Evolutionary conservation across 1,284 basidiomycete species (phyloP).

Genomic region (Cerioporus squamosus): DNA sequence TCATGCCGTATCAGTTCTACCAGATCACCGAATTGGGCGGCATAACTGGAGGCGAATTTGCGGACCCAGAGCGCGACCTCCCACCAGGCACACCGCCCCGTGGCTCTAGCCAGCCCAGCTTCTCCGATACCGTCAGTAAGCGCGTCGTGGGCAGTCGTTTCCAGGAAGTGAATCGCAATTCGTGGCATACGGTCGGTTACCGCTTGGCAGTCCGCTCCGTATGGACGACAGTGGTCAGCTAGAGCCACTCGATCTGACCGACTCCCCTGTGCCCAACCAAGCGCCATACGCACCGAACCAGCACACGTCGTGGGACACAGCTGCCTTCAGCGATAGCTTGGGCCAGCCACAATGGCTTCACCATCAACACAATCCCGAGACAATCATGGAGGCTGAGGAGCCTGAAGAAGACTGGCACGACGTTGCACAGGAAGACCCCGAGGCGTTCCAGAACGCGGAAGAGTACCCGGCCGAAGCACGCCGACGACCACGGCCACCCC

Average conservation of each 20-base stretch:
- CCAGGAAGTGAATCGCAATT: conserved; percentile 70
- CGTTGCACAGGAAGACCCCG: conserved; percentile 42
- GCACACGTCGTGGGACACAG: conserved; percentile 43
- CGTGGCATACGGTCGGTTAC: conserved; percentile 54
- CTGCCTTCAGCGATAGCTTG: conserved; percentile 31
- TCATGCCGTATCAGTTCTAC: conserved; percentile 80
- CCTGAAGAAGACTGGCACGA: conserved; percentile 57
- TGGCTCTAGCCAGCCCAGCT: conserved; percentile 43
- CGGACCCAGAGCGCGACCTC: conserved; percentile 38
- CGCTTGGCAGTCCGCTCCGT: conserved; percentile 64
- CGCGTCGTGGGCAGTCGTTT: conserved; percentile 71
- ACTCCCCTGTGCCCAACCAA: conserved; percentile 51
- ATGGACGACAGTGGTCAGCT: conserved; percentile 58
- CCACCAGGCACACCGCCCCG: conserved; percentile 25
- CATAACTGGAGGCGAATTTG: conserved; percentile 62
- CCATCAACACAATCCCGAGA: conserved; percentile 25
- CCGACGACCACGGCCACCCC: conserved; percentile 31
- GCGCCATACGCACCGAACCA: conserved; percentile 59
- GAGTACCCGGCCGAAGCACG: conserved; percentile 32
- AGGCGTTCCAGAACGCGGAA: conserved; percentile 43
- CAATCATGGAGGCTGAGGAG: conserved; percentile 30
- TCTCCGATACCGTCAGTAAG: conserved; percentile 63
- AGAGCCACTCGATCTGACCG: conserved; percentile 33
- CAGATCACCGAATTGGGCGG: conserved; percentile 66
- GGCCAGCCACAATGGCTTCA: conserved; percentile 29